Conservation (phyloP, 108 stramenopile species). For the Ochromonas danica region DNA sequence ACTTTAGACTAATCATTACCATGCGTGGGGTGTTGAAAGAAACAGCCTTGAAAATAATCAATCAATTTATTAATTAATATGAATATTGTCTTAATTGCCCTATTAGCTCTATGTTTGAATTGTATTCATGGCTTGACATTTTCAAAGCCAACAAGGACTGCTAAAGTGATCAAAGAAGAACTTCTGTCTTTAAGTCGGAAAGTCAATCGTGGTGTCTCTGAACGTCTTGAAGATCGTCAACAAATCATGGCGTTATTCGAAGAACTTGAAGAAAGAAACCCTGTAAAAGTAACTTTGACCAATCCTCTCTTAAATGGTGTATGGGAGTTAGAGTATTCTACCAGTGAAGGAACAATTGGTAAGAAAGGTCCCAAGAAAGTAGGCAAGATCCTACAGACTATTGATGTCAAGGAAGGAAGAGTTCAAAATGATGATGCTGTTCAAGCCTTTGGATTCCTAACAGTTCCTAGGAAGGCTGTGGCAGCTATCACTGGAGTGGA, state of each 20-base stretch:
- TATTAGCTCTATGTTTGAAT: too few relatives aligned
- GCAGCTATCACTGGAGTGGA: too few relatives aligned
- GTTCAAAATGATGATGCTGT: background rate
- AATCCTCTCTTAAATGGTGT: background rate
- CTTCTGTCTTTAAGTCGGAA: background rate
- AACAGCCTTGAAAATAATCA: too few relatives aligned
- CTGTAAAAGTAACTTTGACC: background rate
- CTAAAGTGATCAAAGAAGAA: background rate
- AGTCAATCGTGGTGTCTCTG: background rate
- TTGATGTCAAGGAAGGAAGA: background rate
- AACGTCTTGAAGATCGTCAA: background rate
- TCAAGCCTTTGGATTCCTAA: background rate
- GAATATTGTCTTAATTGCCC: too few relatives aligned
- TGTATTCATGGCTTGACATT: too few relatives aligned
- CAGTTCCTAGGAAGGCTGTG: background rate
- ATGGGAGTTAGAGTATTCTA: background rate
- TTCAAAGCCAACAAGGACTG: too few relatives aligned
- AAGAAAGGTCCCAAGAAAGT: background rate
- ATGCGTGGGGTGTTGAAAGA: too few relatives aligned
- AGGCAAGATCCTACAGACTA: background rate
- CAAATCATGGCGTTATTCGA: background rate
- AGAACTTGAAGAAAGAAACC: background rate
- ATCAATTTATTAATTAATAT: too few relatives aligned
- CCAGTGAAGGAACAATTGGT: background rate
- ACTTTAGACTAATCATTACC: too few relatives aligned